These are phyloP conservation scores for Agaricus blazei DNA, from an alignment of 768 basidiomycete species.

Conservation along the genomic window DNA sequence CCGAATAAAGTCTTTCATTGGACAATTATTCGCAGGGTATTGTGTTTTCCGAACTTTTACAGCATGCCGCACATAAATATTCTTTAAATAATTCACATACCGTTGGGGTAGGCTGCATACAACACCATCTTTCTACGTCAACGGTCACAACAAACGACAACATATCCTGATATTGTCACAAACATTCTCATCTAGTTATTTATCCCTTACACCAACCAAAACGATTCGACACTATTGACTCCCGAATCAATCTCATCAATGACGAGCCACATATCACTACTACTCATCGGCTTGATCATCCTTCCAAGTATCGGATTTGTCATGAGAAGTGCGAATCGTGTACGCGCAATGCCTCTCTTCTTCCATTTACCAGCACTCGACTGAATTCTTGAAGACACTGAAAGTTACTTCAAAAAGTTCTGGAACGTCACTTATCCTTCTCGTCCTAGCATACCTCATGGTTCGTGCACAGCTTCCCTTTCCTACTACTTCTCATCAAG, in stretches of 20 bases:
- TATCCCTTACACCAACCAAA: conserved; percentile 22
- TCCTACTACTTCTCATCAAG: background rate
- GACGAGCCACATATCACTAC: conserved; percentile 52
- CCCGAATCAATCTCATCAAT: conserved; percentile 34
- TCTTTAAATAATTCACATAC: background rate
- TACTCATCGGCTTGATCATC: conserved; percentile 74
- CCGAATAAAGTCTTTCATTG: conserved; percentile 37
- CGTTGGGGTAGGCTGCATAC: conserved; percentile 24
- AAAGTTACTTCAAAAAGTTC: conserved; percentile 64
- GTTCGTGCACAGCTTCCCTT: conserved; percentile 32
- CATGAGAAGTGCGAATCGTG: conserved; percentile 61
- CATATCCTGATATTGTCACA: conserved; percentile 39
- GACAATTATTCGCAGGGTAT: conserved; percentile 61
- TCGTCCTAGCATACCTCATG: conserved; percentile 80
- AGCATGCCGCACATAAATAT: conserved; percentile 36
- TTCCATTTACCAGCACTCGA: background rate
- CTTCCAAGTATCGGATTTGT: conserved; percentile 67
- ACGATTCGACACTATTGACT: conserved; percentile 9
- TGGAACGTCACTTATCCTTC: conserved; percentile 71
- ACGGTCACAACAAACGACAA: conserved; percentile 25
- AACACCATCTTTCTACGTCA: conserved; percentile 42
- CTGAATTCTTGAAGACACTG: conserved; percentile 35
- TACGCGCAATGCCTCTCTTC: conserved; percentile 21
- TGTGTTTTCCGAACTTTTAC: conserved; percentile 58
- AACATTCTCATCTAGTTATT: conserved; percentile 25